Base-by-base conservation (phyloP, 2,329 filamentous ascomycete species). In the Alternaria ventricosa region DNA sequence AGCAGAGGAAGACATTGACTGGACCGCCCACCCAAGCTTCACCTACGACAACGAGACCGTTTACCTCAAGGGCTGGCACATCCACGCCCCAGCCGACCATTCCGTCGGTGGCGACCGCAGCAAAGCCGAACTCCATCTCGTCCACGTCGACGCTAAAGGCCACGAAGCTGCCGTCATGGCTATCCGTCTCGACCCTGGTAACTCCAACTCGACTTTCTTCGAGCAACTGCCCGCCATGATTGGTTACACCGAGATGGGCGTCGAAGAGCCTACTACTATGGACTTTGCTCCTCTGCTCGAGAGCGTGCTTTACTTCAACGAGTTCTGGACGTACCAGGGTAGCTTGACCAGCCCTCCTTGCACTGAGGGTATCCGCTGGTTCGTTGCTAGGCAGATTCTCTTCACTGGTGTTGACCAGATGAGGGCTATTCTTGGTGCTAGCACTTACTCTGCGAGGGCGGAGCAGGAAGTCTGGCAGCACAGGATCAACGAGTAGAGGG, bases 31-130 rank as follows among this genome's bases (percentile, higher is more conserved):
- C 27, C 83, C 84, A 3, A 77, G 77, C 47, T 74, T 86, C 61
- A 79, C 75, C 2, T 85, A 81, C 71, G 82, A 85, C 56, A 81
- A 84, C 70, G 75, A 80, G 63, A 85, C 82, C 1, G 77, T 83
- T 22, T 86, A 84, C 69, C 76, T 86, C 9, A 79, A 75, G 44
- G 83, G 83, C 50, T 86, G 84, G 83, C 85, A 86, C 75, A 82
- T 85, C 53, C 85, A 87, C 68, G 71, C 83, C 0, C 84, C 85
- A 0, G 83, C 83, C 6, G 84, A 86, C 60, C 85, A 87, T 71
- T 77, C 79, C 3, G 78, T 86, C 5, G 75, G 80, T 50, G 81
- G 81, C 33, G 74, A 79, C 41, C 79, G 80, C 36, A 76, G 79
- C 36, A 83, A 81, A 63, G 82, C 83, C 36, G 84, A 86, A 66